Evolutionary conservation across 768 basidiomycete genomes (phyloP).

Genomic region (Leccinum sublutescens): DNA sequence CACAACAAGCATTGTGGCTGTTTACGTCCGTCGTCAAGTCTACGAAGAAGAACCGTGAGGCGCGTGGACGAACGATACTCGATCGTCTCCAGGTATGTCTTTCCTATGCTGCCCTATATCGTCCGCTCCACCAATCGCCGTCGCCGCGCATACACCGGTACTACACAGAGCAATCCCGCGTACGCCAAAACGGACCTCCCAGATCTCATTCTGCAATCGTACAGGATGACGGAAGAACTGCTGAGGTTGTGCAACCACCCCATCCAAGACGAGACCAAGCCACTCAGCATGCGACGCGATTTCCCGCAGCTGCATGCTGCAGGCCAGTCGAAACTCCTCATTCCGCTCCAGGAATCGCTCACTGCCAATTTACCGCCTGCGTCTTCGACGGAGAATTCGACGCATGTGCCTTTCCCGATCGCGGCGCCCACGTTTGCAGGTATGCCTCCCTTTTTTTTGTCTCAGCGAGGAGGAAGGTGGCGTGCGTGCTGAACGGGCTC

Average conservation of each 20-base stretch:
- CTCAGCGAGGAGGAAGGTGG: no score
- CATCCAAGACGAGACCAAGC: slow-evolving; percentile 40
- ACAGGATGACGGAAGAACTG: slow-evolving; percentile 66
- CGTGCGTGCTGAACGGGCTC: background rate
- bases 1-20: slow-evolving; percentile 90
- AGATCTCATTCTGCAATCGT: slow-evolving; percentile 50
- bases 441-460: slow-evolving; percentile 13
- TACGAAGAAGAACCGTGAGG: slow-evolving; percentile 57
- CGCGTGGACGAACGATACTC: slow-evolving; percentile 59
- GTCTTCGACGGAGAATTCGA: slow-evolving; percentile 49
- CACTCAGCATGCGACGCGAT: slow-evolving; percentile 45
- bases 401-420: slow-evolving; percentile 78
- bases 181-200: slow-evolving; percentile 44
- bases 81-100: slow-evolving; percentile 52
- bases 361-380: slow-evolving; percentile 85
- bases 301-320: slow-evolving; percentile 55
- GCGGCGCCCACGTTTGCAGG: slow-evolving; percentile 75
- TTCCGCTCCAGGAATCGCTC: slow-evolving; percentile 91
- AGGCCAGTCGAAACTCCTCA: slow-evolving; percentile 68
- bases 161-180: slow-evolving; percentile 42
- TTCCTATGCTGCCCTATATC: background rate
- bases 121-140: background rate
- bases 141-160: background rate
- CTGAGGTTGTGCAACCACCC: slow-evolving; percentile 61
- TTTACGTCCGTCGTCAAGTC: slow-evolving; percentile 89